Percentiles rank a stretch among this genome's conserved stretches.
These are phyloP conservation scores for Xylaria curta DNA, from an alignment of 495 filamentous ascomycete species.

Conservation along the genomic window DNA sequence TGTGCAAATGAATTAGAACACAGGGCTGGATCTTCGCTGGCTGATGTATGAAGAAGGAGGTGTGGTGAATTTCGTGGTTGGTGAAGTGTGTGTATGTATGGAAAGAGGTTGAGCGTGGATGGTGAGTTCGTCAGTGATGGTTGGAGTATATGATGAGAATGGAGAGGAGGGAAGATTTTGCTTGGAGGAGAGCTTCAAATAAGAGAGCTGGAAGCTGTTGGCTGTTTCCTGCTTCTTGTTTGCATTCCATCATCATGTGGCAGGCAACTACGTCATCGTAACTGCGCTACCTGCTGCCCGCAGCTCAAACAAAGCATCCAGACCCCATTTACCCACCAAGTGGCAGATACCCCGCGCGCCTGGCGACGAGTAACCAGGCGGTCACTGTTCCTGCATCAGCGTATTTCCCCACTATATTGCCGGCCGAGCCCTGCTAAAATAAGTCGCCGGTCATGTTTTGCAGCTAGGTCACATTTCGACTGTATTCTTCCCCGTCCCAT, in stretches of 20 bases:
- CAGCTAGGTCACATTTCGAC: constrained; percentile 1
- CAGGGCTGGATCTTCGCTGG: background rate
- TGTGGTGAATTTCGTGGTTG: background rate
- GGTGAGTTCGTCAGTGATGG: constrained; percentile 1
- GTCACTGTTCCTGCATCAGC: constrained; percentile 17
- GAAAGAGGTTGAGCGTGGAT: constrained; percentile 10
- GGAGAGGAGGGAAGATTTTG: constrained; percentile 14
- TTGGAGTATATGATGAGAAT: constrained; percentile 20
- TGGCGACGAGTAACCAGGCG: background rate
- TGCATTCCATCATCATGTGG: constrained; percentile 42
- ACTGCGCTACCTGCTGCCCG: constrained; percentile 4
- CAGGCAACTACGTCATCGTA: constrained; percentile 40
- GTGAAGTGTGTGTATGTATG: constrained; percentile 11
- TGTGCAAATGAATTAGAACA: background rate
- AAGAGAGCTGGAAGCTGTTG: constrained; percentile 30
- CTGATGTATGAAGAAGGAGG: background rate
- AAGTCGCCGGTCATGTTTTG: background rate
- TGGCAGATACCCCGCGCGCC: background rate
- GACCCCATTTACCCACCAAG: background rate
- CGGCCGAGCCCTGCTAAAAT: constrained; percentile 11
- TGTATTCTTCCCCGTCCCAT: background rate
- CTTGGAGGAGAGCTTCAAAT: constrained; percentile 39
- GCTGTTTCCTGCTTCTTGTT: constrained; percentile 32
- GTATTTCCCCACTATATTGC: background rate
- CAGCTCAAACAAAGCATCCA: constrained; percentile 14